Conservation (phyloP, 2,329 filamentous ascomycete species). For the Trichoderma asperellum region DNA sequence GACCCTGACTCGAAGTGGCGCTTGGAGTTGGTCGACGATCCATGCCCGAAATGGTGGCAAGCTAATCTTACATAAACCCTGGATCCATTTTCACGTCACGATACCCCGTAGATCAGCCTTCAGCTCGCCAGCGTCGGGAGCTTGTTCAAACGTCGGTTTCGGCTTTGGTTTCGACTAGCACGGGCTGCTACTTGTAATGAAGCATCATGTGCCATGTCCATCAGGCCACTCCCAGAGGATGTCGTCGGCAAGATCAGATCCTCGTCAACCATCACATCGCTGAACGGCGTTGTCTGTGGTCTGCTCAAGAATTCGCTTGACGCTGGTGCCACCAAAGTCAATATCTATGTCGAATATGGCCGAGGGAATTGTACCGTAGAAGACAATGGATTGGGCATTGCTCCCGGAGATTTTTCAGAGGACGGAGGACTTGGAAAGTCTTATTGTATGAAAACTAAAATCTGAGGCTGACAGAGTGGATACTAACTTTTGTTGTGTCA, state of each 20-base stretch:
- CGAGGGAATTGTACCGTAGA: constrained; percentile 79
- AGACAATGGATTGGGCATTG: constrained; percentile 82
- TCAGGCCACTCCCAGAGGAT: constrained; percentile 69
- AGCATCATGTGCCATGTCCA: constrained; percentile 55
- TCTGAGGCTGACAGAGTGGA: neutral
- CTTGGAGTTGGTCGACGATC: neutral
- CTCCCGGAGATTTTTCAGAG: constrained; percentile 70
- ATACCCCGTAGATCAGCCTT: constrained; percentile 9
- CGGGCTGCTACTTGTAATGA: constrained; percentile 29
- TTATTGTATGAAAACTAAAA: constrained; percentile 64
- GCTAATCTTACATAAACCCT: constrained; percentile 16
- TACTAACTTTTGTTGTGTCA: constrained; percentile 24
- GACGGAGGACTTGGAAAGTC: constrained; percentile 72
- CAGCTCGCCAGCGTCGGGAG: neutral
- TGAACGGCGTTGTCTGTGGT: constrained; percentile 72
- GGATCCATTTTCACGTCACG: constrained; percentile 11
- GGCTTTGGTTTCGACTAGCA: neutral
- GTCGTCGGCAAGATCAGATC: constrained; percentile 82
- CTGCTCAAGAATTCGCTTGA: constrained; percentile 86
- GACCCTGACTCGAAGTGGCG: constrained; percentile 14
- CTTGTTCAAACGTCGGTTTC: neutral
- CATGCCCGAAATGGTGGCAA: constrained; percentile 15
- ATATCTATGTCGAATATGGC: constrained; percentile 72
- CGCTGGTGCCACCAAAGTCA: constrained; percentile 70
- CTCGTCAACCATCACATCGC: constrained; percentile 74